Conservation (phyloP, 768 basidiomycete species). For the Harrya chromipes region DNA sequence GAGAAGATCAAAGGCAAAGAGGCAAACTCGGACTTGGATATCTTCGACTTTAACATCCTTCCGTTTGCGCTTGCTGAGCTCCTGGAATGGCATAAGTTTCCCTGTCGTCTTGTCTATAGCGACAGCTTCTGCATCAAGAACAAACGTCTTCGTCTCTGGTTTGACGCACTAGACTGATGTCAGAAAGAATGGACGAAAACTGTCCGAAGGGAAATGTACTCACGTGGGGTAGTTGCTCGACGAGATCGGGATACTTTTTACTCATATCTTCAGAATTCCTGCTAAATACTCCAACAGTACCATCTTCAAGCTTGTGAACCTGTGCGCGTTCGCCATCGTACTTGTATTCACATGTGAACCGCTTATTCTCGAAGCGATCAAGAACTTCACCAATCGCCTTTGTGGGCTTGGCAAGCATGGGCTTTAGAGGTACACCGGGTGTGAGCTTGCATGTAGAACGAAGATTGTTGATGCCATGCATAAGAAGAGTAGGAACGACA, state of each 20-base stretch:
- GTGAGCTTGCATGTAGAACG: constrained; percentile 81
- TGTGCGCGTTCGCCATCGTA: constrained; percentile 99
- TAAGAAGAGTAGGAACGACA: constrained; percentile 87
- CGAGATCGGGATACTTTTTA: constrained; percentile 98
- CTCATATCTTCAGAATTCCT: constrained; percentile 99
- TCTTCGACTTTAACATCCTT: constrained; percentile 99
- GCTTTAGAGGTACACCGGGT: constrained; percentile 94
- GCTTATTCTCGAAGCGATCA: constrained; percentile 92
- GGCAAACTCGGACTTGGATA: constrained; percentile 93
- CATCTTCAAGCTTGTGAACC: constrained; percentile 82
- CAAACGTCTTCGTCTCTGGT: constrained; percentile 80
- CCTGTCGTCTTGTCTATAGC: constrained; percentile 85
- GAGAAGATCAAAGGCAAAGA: constrained; percentile 96
- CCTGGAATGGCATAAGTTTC: constrained; percentile 96
- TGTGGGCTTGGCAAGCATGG: constrained; percentile 98
- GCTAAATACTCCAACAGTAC: constrained; percentile 88
- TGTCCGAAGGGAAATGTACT: constrained; percentile 10
- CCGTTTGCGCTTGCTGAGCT: constrained; percentile 88
- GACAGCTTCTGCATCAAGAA: constrained; percentile 95
- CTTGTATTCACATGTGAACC: constrained; percentile 98
- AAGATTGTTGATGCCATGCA: constrained; percentile 69
- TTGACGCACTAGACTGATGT: constrained; percentile 69
- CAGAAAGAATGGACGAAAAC: background rate
- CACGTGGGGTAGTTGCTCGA: constrained; percentile 87
- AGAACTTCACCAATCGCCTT: constrained; percentile 98